A percentile compares a stretch with the other conserved stretches of the same genome.
Evolutionary conservation across 23 red algal species (phyloP).

Genomic region (Chondrus crispus): DNA sequence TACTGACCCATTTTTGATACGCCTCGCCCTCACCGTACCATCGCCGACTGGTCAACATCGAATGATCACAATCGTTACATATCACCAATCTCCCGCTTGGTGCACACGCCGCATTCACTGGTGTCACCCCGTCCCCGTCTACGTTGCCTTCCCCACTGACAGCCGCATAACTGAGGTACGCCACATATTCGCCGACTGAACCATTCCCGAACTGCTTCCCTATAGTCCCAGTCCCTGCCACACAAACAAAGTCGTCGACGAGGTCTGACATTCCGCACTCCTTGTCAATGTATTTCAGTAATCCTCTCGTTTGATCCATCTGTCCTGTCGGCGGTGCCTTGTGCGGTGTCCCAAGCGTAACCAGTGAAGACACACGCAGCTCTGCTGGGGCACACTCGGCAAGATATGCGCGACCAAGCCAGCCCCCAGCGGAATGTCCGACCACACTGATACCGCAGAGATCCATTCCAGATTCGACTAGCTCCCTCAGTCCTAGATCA

Average conservation of each 20-base stretch:
- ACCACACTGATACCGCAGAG: slow-evolving; percentile 32
- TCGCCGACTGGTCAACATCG: slow-evolving; percentile 40
- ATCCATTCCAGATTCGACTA: too few relatives aligned
- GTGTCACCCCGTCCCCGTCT: slow-evolving; percentile 65
- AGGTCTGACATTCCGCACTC: slow-evolving; percentile 24
- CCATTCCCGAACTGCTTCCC: slow-evolving; percentile 39
- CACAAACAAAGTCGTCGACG: slow-evolving; percentile 32
- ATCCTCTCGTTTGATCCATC: slow-evolving; percentile 72
- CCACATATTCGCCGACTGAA: slow-evolving; percentile 28
- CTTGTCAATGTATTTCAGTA: slow-evolving; percentile 60
- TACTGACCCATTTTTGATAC: slow-evolving; percentile 37
- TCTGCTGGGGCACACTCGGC: slow-evolving; percentile 32
- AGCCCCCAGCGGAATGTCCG: slow-evolving; percentile 69
- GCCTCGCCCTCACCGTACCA: slow-evolving; percentile 47
- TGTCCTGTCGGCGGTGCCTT: slow-evolving; percentile 44
- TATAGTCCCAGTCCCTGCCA: slow-evolving; percentile 43
- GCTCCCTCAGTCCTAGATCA: neutral
- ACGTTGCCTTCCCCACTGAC: slow-evolving; percentile 51
- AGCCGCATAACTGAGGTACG: slow-evolving; percentile 54
- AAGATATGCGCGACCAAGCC: slow-evolving; percentile 66
- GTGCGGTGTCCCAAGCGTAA: slow-evolving; percentile 77
- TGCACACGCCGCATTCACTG: slow-evolving; percentile 53
- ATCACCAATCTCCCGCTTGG: slow-evolving; percentile 12
- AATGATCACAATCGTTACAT: slow-evolving; percentile 49
- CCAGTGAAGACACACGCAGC: slow-evolving; percentile 30